Evolutionary conservation across 139 green algal genomes (phyloP), one percentile per base, ranked within the genome.

Genomic region (Chlorella sp.): DNA sequence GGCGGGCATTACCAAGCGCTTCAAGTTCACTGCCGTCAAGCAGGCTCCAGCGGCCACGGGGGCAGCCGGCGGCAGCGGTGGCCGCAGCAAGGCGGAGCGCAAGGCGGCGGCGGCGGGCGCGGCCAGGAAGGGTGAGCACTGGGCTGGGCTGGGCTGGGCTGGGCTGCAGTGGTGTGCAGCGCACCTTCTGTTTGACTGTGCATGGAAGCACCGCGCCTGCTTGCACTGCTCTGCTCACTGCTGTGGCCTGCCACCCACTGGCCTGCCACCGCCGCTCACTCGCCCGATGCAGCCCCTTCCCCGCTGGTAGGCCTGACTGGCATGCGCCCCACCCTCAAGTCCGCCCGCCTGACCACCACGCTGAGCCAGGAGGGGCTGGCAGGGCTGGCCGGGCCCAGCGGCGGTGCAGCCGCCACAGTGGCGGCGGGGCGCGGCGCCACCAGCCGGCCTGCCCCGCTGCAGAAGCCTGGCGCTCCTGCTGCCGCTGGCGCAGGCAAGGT

Each of bases 21-120:
- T 82, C 76, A 72, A 82, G 60, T 82, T 82, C 76, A 82, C 76
- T 15, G 76, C 57, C 1, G 23, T 82, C 25, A 82, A 82, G 38
- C 56, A 71, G 36, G 32, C 21, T 0, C 18, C 57, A 4, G 44
- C 56, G 4, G 51, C 16, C 12, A n/a, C n/a, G n/a, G 34, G 12
- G 1, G 55, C 23, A 7, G 75, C 32, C 25, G 7, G 72, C 41
- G 20, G 36, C 72, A 39, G 36, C 72, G 44, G 69, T 44, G 51
- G 32, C 56, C 74, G 71, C 28, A 34, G 30, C 74, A 81, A 81
- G 56, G 74, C 74, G 0, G 76, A 82, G 60, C 57, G 70, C 25
- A 82, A 82, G 76, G 76, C 76, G 11, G 76, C 76, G 21, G 75
- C 75, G 26, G 76, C 76, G 13, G 74, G 34, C 20, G 34, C 34